A percentile compares a stretch with the other conserved stretches of the same genome.
phyloP scores from a whole-genome alignment of 768 basidiomycete genomes.

The Chlorophyllum brunneum region DNA sequence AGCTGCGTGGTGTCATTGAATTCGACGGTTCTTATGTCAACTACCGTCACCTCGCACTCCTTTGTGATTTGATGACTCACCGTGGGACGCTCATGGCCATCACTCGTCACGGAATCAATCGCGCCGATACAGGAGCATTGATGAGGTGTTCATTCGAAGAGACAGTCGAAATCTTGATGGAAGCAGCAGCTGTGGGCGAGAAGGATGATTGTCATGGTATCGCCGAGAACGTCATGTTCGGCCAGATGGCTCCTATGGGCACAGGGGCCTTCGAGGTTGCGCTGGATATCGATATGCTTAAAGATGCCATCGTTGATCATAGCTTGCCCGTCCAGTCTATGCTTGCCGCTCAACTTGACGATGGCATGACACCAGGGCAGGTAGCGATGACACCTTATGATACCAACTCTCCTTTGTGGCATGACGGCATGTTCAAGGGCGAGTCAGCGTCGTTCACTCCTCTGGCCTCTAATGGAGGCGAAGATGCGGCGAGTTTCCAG shows the following conservation, averaged over 20 bases:
- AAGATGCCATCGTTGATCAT: slow-evolving; percentile 97
- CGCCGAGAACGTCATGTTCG: slow-evolving; percentile 99
- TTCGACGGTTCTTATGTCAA: slow-evolving; percentile 99
- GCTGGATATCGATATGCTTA: slow-evolving; percentile 96
- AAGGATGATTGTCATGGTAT: slow-evolving; percentile 98
- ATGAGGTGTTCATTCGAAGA: slow-evolving; percentile 99
- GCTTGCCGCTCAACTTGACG: slow-evolving; percentile 75
- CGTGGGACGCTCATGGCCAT: slow-evolving; percentile 95
- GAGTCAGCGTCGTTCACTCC: slow-evolving; percentile 95
- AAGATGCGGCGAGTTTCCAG: slow-evolving; percentile 74
- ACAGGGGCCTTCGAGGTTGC: slow-evolving; percentile 96
- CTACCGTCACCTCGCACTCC: slow-evolving; percentile 93
- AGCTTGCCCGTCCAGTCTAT: slow-evolving; percentile 83
- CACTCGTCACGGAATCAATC: slow-evolving; percentile 98
- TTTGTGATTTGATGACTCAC: slow-evolving; percentile 98
- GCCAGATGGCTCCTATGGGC: slow-evolving; percentile 99
- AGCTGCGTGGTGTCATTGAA: slow-evolving; percentile 93
- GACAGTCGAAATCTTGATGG: slow-evolving; percentile 98
- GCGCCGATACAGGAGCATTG: slow-evolving; percentile 96
- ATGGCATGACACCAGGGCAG: slow-evolving; percentile 88
- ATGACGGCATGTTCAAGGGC: slow-evolving; percentile 72
- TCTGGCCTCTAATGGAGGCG: slow-evolving; percentile 80
- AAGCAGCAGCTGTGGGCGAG: slow-evolving; percentile 96
- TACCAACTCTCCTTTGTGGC: slow-evolving; percentile 83
- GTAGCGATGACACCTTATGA: slow-evolving; percentile 98